These are phyloP conservation scores for Penicillium diatomitis DNA, from an alignment of 495 filamentous ascomycete species.

Conservation along the genomic window DNA sequence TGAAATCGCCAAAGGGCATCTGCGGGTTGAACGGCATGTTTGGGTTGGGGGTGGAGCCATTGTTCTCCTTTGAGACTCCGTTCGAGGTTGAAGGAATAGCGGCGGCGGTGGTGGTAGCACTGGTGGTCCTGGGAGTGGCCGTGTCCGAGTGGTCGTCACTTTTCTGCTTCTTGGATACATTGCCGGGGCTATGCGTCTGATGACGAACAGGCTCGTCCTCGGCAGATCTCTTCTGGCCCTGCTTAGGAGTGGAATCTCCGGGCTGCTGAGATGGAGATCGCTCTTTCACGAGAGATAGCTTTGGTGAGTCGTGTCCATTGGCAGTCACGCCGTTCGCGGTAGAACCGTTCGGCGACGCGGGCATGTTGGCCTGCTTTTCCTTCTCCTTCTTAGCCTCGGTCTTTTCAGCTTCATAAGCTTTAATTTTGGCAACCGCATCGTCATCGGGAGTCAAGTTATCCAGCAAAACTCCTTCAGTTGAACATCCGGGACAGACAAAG, in stretches of 20 bases:
- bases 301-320: slow-evolving; percentile 5
- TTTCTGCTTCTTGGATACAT: slow-evolving; percentile 28
- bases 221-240: slow-evolving; percentile 70
- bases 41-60: slow-evolving; percentile 3
- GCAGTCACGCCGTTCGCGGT: slow-evolving; percentile 23
- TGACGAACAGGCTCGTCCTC: slow-evolving; percentile 51
- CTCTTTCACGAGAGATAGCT: slow-evolving; percentile 8
- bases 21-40: slow-evolving; percentile 24
- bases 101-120: background rate
- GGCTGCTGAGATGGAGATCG: slow-evolving; percentile 31
- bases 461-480: slow-evolving; percentile 80
- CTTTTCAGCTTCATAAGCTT: slow-evolving; percentile 67
- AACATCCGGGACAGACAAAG: slow-evolving; percentile 87
- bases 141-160: slow-evolving; percentile 14
- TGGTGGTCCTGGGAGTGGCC: background rate
- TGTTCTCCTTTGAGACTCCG: slow-evolving; percentile 4
- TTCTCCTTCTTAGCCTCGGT: slow-evolving; percentile 50
- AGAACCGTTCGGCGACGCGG: slow-evolving; percentile 15
- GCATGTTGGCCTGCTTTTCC: slow-evolving; percentile 39
- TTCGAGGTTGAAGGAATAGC: background rate
- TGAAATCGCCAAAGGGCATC: slow-evolving; percentile 25
- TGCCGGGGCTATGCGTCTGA: slow-evolving; percentile 11
- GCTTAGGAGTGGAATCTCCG: slow-evolving; percentile 7
- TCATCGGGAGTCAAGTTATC: slow-evolving; percentile 82
- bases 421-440: slow-evolving; percentile 65